phyloP scores from a whole-genome alignment of 768 basidiomycete genomes.

The Tricholoma flavovirens region DNA sequence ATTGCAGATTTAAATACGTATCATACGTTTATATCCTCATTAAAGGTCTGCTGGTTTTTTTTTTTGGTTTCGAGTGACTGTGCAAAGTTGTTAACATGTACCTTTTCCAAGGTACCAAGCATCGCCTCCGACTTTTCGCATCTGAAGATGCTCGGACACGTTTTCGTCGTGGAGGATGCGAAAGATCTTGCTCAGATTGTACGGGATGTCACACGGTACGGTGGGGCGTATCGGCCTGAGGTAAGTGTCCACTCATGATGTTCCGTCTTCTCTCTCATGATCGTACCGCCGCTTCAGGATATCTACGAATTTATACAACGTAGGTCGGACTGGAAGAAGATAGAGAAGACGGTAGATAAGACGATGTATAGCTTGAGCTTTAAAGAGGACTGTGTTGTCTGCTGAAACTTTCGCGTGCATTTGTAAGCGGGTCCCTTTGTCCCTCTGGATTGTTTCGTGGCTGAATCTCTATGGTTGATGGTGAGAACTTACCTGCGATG shows the following conservation, averaged over 20 bases:
- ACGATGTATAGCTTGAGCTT: slow-evolving; percentile 92
- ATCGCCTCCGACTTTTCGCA: slow-evolving; percentile 88
- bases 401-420: slow-evolving; percentile 19
- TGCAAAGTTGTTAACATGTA: background rate
- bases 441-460: background rate
- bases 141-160: slow-evolving; percentile 95
- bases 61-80: background rate
- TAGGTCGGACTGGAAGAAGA: slow-evolving; percentile 97
- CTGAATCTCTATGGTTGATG: no score
- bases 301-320: slow-evolving; percentile 95
- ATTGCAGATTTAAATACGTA: slow-evolving; percentile 96
- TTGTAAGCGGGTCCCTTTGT: background rate
- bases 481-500: no score
- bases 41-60: slow-evolving; percentile 52
- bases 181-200: slow-evolving; percentile 97
- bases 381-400: slow-evolving; percentile 80
- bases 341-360: slow-evolving; percentile 93
- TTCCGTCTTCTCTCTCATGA: background rate
- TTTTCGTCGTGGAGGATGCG: slow-evolving; percentile 92
- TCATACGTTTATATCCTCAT: slow-evolving; percentile 78
- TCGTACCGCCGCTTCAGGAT: slow-evolving; percentile 48
- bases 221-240: slow-evolving; percentile 92
- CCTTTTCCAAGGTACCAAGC: slow-evolving; percentile 49
- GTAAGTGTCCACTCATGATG: slow-evolving; percentile 29
- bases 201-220: slow-evolving; percentile 90